Evolutionary conservation across 257 asterid genomes (phyloP), one percentile per base, ranked within the genome.

Genomic region (Thymus mandschuricus): DNA sequence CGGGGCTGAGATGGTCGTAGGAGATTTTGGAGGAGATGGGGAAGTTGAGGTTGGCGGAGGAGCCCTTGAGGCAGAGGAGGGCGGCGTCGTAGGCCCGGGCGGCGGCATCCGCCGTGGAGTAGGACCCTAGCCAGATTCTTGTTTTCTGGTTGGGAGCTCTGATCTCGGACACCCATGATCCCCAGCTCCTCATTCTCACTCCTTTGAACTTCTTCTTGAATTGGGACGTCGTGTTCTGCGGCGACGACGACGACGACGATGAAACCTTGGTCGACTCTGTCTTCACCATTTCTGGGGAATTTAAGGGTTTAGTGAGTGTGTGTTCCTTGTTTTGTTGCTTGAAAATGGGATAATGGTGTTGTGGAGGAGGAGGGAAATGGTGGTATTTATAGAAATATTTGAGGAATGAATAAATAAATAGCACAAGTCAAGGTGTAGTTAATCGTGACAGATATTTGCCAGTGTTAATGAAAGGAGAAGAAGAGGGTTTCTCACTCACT

Each of bases 71-170:
- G 73, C 98, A 92, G 5, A 86, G 13, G 2, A 91, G 95, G 0
- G 97, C 99, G 1, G 97, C 99, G 66, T 94, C 99, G 66, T 94
- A 94, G 15, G 99, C 99, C 70, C 97, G 72, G 0, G 99, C 99
- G 0, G 99, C 99, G 1, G 97, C 96, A 71, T 94, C 99, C 0
- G 99, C 83, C 0, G 97, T 89, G 0, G 99, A 94, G 55, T 94
- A 91, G 1, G 98, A 94, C 12, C 98, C 98, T 10, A 94, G 60
- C 98, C 98, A 94, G 10, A 94, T 94, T 72, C 97, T 79, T 1
- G 97, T 86, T 44, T 93, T 93, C 45, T 89, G 98, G 69, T 93
- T 91, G 1, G 97, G 98, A 2, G 98, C 98, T 71, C 98, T 77
- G 31, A 93, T 89, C 71, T 93, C 98, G 0, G 97, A 89, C 0